A percentile compares a stretch with the other conserved stretches of the same genome.
These are phyloP conservation scores for Aspergillus chevalieri DNA, from an alignment of 2,329 filamentous ascomycete genomes.

Conservation along the genomic window DNA sequence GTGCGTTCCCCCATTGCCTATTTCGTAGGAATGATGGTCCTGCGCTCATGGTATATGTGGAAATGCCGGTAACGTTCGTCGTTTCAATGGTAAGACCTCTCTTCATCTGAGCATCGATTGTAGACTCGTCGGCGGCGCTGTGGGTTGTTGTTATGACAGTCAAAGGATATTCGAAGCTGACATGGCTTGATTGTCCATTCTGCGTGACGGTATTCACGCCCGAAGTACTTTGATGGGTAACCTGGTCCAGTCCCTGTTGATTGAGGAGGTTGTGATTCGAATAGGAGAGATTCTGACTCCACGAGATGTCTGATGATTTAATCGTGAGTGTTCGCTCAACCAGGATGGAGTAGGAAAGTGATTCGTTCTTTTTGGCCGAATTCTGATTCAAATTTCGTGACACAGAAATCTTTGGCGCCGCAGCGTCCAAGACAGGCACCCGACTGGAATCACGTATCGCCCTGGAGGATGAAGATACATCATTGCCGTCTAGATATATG, in stretches of 20 bases:
- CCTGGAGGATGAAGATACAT: neutral
- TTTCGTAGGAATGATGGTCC: slow-evolving; percentile 21
- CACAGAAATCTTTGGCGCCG: slow-evolving; percentile 46
- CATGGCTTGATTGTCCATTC: slow-evolving; percentile 34
- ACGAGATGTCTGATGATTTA: slow-evolving; percentile 44
- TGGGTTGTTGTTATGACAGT: slow-evolving; percentile 49
- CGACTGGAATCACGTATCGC: slow-evolving; percentile 1
- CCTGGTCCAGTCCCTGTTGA: slow-evolving; percentile 51
- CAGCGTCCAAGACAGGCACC: slow-evolving; percentile 25
- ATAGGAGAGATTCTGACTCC: slow-evolving; percentile 56
- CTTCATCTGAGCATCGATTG: slow-evolving; percentile 43
- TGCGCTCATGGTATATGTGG: slow-evolving; percentile 53
- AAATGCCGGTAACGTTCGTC: slow-evolving; percentile 42
- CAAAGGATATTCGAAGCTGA: slow-evolving; percentile 56
- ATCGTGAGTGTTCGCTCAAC: slow-evolving; percentile 53
- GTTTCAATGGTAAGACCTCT: slow-evolving; percentile 43
- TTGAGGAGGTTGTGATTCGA: slow-evolving; percentile 51
- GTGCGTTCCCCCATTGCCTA: slow-evolving; percentile 24
- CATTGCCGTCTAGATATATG: slow-evolving; percentile 58
- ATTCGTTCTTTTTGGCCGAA: slow-evolving; percentile 51
- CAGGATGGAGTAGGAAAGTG: slow-evolving; percentile 53
- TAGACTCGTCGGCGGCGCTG: slow-evolving; percentile 41
- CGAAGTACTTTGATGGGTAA: slow-evolving; percentile 45
- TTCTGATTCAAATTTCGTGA: slow-evolving; percentile 24
- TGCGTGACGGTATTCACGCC: slow-evolving; percentile 32